Evolutionary conservation across 139 green algal genomes (phyloP), one percentile per base, ranked within the genome.

Genomic region (Chlamydomonas sphaeroides): DNA sequence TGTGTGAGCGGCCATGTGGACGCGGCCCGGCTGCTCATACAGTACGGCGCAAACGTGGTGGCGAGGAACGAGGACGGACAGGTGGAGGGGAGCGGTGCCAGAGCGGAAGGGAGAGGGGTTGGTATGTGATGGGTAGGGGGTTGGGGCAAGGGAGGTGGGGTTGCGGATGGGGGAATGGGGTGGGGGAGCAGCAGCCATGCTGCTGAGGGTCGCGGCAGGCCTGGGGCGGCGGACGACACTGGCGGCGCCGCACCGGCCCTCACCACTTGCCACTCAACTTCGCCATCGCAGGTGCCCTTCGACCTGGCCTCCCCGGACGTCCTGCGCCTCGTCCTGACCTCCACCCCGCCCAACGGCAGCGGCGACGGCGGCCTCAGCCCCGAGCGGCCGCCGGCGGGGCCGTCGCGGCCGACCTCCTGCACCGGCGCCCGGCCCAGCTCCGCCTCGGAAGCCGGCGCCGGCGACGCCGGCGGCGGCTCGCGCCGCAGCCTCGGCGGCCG

Each of bases 1-100:
- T 89, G 80, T 56, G 15, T 45, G 26, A 69, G 80, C 15, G 85
- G 78, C 11, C 87, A 92, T 68, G 56, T 83, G 7, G 83, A 86
- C 10, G 72, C 75, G 2, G 85, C 73, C 0, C 65, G 79, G 32
- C 32, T 88, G 65, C 83, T 92, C 36, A 80, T 63, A 15, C 62
- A 61, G 61, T 56, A 48, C 45, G 83, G 89, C 21, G 87, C 89
- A 3, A 66, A 87, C 33, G 11, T 84, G 11, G 41, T n/a, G 26
- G 65, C 75, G 4, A 33, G 36, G 23, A 87, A 85, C 41, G 17
- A 68, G 2, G 83, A 92, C 32, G 62, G 45, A 1, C 23, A 32
- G 49, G 49, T 56, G 49, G 18, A 20, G 21, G 49, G 2, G 49
- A 20, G 49, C 6, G n/a, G n/a, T n/a, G n/a, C n/a, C n/a, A n/a